Evolutionary conservation across 495 filamentous ascomycete species (phyloP), one percentile per base, ranked within the genome.

Genomic region (Aspergillus carlsbadensis): DNA sequence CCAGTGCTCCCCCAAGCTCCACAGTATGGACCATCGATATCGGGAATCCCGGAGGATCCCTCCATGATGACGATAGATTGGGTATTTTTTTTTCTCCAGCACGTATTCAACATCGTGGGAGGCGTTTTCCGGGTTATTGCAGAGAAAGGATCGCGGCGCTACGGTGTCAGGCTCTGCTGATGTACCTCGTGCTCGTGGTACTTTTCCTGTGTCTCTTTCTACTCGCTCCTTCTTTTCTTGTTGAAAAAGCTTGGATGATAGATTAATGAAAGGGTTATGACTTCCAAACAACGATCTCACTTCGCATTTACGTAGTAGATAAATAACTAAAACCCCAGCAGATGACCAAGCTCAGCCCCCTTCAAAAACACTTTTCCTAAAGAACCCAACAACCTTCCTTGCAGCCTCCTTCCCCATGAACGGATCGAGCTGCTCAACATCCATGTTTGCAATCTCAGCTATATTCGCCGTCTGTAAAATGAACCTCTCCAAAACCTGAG

Each of bases 401-500:
- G 83, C 94, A 3, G 86, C 86, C 71, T 96, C 92, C 57, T 75
- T 86, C 3, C 94, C 94, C 13, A 98, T 84, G 52, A 93, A 55
- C 21, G 77, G 75, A 49, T 83, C 76, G 46, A 98, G 67, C 56
- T 93, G 88, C 24, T 83, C 84, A 46, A 87, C 79, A 37, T 77
- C 79, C 84, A 96, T 88, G 76, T 98, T 98, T 15, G 90, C 91
- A 59, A 98, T 78, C 58, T 93, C 91, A 34, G 76, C 76, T 45
- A 98, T 78, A 73, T 85, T 95, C 40, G 85, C 87, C 52, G 87
- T 83, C 65, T 91, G 83, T 10, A 89, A 59, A 21, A 86, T 84
- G 34, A 98, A 57, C 49, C 82, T 81, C 59, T 81, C 81, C 18
- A 92, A 72, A 54, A 88, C 91, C 67, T 89, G 86, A 0, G 82